Evolutionary conservation across 805 yeast species (phyloP).

Genomic region (Kodamaea laetipori): DNA sequence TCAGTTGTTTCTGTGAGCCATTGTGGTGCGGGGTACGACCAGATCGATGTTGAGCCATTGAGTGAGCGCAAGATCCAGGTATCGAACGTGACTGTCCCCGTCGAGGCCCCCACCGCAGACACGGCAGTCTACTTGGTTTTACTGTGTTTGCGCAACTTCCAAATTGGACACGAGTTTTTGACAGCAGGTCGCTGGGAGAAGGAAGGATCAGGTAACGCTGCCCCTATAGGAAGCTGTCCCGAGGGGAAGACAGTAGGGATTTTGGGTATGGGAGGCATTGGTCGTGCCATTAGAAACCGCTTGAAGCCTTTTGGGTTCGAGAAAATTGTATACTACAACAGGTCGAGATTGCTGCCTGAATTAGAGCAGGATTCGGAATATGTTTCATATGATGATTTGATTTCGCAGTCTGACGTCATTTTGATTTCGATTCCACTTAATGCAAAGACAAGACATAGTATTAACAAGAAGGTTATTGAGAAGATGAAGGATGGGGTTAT

Average conservation of each 20-base stretch:
- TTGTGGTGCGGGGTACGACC: constrained; percentile 79
- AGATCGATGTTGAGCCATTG: constrained; percentile 59
- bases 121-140: constrained; percentile 64
- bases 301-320: constrained; percentile 75
- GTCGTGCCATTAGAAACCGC: constrained; percentile 74
- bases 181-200: constrained; percentile 59
- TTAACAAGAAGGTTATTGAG: constrained; percentile 58
- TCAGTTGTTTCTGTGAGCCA: constrained; percentile 57
- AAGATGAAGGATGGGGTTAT: constrained; percentile 81
- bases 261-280: constrained; percentile 89
- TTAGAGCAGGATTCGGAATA: constrained; percentile 71
- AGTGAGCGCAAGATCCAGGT: constrained; percentile 57
- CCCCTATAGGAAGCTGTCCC: constrained; percentile 73
- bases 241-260: constrained; percentile 76
- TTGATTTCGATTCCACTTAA: constrained; percentile 80
- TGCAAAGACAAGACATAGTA: constrained; percentile 64
- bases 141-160: constrained; percentile 69
- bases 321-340: constrained; percentile 71
- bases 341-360: constrained; percentile 58
- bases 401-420: constrained; percentile 65
- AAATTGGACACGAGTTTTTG: constrained; percentile 55
- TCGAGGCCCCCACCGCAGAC: constrained; percentile 72
- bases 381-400: constrained; percentile 68
- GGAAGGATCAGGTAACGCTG: constrained; percentile 44
- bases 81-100: constrained; percentile 67